Evolutionary conservation across 148 eudicot genomes (phyloP), one percentile per base, ranked within the genome.

Genomic region (Linanthus parryae): DNA sequence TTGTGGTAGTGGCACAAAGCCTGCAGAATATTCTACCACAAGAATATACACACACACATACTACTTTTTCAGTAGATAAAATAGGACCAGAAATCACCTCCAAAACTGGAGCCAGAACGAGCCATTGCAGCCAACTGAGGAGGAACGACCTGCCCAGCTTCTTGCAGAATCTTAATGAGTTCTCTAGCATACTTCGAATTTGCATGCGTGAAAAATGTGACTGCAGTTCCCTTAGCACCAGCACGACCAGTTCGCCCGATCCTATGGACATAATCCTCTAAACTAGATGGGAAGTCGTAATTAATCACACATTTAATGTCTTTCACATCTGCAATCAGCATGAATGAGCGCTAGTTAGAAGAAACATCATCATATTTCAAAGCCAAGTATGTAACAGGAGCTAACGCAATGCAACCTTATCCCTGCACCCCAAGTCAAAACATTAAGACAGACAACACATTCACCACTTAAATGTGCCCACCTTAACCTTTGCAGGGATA

Each of bases 401-500:
- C 45, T 56, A 48, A 61, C 41, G 57, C 63, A 64, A 68, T 33
- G 73, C 79, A 72, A 62, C 91, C 99, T 84, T 88, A 87, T 84
- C 95, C 99, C 99, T 73, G 87, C 71, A 64, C 76, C 70, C 76
- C 26, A 54, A 27, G 84, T n/a, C n/a, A n/a, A n/a, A n/a, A n/a
- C n/a, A n/a, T n/a, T n/a, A n/a, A n/a, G n/a, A n/a, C n/a, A n/a
- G n/a, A n/a, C n/a, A n/a, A n/a, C n/a, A 42, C 50, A 45, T 82
- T 75, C 73, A 65, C 69, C 71, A 62, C 51, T 42, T 41, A 78
- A 73, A 79, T 79, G 89, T 86, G 95, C 88, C 89, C 91, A 91
- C 94, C 98, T 90, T 80, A 74, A 84, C 52, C 83, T 78, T 79
- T 79, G 84, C 86, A 83, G 98, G 98, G 98, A 91, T 91, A 86